Conservation (phyloP, 768 basidiomycete species). For the Phlebiopsis gigantea region DNA sequence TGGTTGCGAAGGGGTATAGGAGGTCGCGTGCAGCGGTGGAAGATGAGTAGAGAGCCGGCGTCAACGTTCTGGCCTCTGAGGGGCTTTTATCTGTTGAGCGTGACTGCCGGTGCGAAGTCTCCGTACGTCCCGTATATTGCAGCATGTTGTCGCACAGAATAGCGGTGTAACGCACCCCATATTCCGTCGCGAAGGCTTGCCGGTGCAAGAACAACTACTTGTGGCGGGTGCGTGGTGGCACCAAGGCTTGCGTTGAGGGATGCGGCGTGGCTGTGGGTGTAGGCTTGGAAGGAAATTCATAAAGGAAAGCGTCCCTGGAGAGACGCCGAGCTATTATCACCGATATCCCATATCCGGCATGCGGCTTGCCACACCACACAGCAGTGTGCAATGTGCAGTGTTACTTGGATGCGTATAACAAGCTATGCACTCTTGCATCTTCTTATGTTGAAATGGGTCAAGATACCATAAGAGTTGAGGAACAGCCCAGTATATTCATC, state of each 20-base stretch:
- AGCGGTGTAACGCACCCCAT: neutral
- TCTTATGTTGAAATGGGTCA: no score
- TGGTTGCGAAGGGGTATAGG: neutral
- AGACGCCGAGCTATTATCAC: neutral
- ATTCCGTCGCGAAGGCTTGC: neutral
- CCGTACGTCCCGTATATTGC: neutral
- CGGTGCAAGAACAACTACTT: neutral
- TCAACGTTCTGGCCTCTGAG: neutral
- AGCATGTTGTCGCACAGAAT: neutral
- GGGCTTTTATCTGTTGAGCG: neutral
- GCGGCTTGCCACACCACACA: no score
- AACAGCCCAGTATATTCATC: no score
- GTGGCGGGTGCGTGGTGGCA: no score
- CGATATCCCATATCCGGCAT: no score
- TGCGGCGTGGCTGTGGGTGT: neutral
- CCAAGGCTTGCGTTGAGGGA: neutral
- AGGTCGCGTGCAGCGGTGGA: neutral
- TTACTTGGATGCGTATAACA: no score
- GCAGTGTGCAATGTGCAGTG: no score
- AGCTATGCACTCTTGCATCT: no score
- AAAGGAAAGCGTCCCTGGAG: neutral
- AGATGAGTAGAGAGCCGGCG: neutral
- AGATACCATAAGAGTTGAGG: no score
- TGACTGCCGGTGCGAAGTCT: neutral
- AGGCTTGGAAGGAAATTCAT: neutral